Base-by-base conservation (phyloP, 495 filamentous ascomycete genomes). In the Aspergillus nanangensis region DNA sequence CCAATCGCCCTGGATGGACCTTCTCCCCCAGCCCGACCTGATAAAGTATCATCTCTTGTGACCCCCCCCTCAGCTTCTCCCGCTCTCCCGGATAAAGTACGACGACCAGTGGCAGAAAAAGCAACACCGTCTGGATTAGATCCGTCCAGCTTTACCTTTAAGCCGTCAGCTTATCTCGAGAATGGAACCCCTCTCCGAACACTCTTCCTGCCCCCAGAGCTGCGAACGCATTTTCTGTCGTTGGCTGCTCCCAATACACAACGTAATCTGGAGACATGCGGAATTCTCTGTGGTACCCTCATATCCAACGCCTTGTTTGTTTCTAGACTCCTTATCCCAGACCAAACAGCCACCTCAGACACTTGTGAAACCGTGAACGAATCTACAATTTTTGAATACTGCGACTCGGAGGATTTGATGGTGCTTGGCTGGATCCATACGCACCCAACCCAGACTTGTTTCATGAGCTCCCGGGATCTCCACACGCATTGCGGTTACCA, bases 401-500 rank as follows among this genome's bases (percentile, higher is more conserved):
- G 88, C 56, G 83, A 92, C 52, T 75, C 72, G 5, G 83, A 96
- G 54, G 87, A 96, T 35, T 60, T 97, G 31, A 83, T 96, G 67
- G 82, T 93, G 48, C 75, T 96, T 8, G 93, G 93, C 43, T 98
- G 93, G 93, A 98, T 98, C 45, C 93, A 98, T 61, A 98, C 93
- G 0, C 93, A 98, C 61, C 93, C 93, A 0, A 87, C 83, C 0
- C 94, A 98, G 69, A 95, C 89, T 1, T 98, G 93, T 62, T 98
- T 98, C 61, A 93, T 98, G 88, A 95, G 89, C 66, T 90, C 84
- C 24, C 76, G 91, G 25, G 93, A 98, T 59, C 56, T 96, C 50
- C 93, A 98, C 54, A 98, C 94, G 0, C 93, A 96, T 56, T 77
- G 78, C 23, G 89, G 88, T 15, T 97, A 96, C 62, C 93, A 98